These are phyloP conservation scores for Psilocybe cyanescens DNA, from an alignment of 768 basidiomycete species.

Conservation along the genomic window DNA sequence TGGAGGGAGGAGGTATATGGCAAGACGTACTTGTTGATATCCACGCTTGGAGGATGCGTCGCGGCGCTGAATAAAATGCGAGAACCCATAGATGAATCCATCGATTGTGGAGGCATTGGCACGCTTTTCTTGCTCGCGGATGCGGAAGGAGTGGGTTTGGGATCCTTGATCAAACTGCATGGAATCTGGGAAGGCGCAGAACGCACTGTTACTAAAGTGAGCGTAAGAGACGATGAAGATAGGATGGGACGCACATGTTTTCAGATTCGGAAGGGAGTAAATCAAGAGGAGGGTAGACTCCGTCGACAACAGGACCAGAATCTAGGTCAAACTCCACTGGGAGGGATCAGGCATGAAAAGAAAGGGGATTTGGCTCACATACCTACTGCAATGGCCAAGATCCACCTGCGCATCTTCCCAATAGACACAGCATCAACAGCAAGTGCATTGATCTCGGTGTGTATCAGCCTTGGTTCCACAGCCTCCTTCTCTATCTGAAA, in stretches of 20 bases:
- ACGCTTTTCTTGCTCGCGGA: slow-evolving; percentile 53
- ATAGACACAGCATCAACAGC: slow-evolving; percentile 51
- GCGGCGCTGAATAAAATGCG: slow-evolving; percentile 73
- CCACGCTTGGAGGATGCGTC: slow-evolving; percentile 74
- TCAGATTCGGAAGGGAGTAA: slow-evolving; percentile 71
- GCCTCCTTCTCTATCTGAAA: slow-evolving; percentile 30
- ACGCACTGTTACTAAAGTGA: slow-evolving; percentile 58
- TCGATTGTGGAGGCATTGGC: slow-evolving; percentile 48
- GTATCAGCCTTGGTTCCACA: slow-evolving; percentile 28
- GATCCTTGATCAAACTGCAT: slow-evolving; percentile 83
- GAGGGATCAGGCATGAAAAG: slow-evolving; percentile 4
- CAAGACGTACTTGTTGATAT: slow-evolving; percentile 66
- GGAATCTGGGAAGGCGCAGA: slow-evolving; percentile 92
- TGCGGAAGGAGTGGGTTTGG: slow-evolving; percentile 85
- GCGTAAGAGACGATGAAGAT: neutral
- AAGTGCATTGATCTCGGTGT: slow-evolving; percentile 43
- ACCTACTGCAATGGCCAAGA: slow-evolving; percentile 69
- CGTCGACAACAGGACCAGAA: slow-evolving; percentile 77
- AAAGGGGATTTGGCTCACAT: slow-evolving; percentile 21
- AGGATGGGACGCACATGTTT: slow-evolving; percentile 68
- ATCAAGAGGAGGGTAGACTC: slow-evolving; percentile 68
- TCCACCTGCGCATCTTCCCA: slow-evolving; percentile 64
- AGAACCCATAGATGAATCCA: slow-evolving; percentile 78
- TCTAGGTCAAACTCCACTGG: slow-evolving; percentile 90
- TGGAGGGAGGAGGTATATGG: too few relatives aligned